Evolutionary conservation across 768 basidiomycete species (phyloP), one percentile per base, ranked within the genome.

Genomic region (Amylocystis lapponica): DNA sequence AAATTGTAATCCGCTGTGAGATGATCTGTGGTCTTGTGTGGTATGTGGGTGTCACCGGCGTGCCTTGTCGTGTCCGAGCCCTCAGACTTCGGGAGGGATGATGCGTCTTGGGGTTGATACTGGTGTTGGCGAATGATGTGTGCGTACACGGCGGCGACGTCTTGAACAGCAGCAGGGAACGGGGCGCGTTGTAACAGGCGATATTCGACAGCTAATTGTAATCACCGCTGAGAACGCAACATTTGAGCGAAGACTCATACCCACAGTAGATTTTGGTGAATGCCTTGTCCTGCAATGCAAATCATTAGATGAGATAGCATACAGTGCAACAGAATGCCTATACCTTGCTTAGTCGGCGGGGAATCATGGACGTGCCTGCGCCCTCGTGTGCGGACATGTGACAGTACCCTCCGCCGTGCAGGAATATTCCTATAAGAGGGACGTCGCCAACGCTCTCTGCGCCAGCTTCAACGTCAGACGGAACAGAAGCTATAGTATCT

Each of bases 311-410:
- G n/a, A n/a, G n/a, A n/a, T n/a, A n/a, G n/a, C n/a, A n/a, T n/a
- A n/a, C n/a, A n/a, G n/a, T n/a, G n/a, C n/a, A n/a, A n/a, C n/a
- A n/a, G n/a, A 3, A 19, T 17, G 9, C 33, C 55, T n/a, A 2
- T 38, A 69, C 75, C 58, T 70, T 63, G 32, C 74, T 65, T 5
- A 76, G 49, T 16, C 69, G 62, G 21, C 71, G 59, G 10, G 75
- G 75, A 36, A 78, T 71, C 39, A 69, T 62, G 2, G 73, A 76
- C 4, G 75, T 73, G 17, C 67, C 51, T 27, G 70, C 61, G 7
- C 55, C 59, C 53, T 78, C 76, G 41, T 76, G 74, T 0, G 73
- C 76, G 19, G 75, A 76, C 72, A 76, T 75, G 47, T 78, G 76
- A 49, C 71, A 75, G 45, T 75, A 78, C 12, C 74, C 76, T 16